Evolutionary conservation across 192 early-diverging fungal genomes (phyloP).

Genomic region (Backusella psychrophila): DNA sequence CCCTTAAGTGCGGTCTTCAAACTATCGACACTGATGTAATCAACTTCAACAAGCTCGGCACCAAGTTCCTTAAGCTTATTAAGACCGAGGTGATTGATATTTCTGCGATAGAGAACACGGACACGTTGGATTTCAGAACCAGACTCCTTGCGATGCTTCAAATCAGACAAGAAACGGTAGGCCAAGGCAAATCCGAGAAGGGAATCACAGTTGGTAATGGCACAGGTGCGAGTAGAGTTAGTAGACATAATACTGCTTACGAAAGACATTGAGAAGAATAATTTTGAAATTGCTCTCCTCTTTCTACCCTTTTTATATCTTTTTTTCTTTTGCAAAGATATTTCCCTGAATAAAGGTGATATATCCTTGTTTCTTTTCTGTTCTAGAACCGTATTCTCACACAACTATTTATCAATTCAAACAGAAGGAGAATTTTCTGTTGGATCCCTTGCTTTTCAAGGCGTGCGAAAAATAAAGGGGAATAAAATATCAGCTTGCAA

Average conservation of each 20-base stretch:
- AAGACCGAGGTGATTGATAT: conserved; percentile 11
- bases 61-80: conserved; percentile 18
- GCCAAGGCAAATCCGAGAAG: conserved; percentile 27
- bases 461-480: background rate
- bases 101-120: conserved; percentile 20
- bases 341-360: background rate
- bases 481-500: background rate
- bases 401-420: background rate
- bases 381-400: background rate
- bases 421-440: background rate
- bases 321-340: background rate
- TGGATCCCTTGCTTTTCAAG: background rate
- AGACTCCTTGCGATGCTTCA: background rate
- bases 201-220: conserved; percentile 28
- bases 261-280: background rate
- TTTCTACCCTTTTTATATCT: background rate
- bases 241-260: background rate
- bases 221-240: conserved; percentile 8
- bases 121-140: background rate
- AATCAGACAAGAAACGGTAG: conserved; percentile 7
- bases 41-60: conserved; percentile 14
- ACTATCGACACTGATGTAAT: conserved; percentile 12
- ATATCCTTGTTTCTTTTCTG: background rate
- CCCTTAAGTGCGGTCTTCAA: conserved; percentile 9
- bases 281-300: background rate